phyloP scores from a whole-genome alignment of 2,329 filamentous ascomycete species.

The Celoporthe dispersa region DNA sequence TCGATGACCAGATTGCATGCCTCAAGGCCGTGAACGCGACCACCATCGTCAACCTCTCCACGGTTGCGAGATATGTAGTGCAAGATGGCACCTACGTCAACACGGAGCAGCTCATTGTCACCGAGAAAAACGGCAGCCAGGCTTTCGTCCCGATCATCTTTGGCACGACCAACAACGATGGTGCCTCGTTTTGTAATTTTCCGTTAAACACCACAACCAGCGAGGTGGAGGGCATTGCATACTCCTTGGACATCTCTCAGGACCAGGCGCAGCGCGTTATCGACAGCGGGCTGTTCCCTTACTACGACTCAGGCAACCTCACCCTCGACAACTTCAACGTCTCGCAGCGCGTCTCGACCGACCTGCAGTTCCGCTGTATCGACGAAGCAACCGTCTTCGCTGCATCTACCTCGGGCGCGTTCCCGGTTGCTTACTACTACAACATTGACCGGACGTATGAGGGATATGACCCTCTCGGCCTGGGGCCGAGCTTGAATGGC shows the following conservation, averaged over 20 bases:
- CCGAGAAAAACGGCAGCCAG: conserved; percentile 46
- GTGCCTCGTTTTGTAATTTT: conserved; percentile 54
- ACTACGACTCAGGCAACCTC: conserved; percentile 52
- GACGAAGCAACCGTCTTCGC: conserved; percentile 60
- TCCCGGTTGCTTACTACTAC: conserved; percentile 28
- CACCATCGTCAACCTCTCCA: conserved; percentile 42
- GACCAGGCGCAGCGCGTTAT: conserved; percentile 47
- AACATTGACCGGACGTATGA: conserved; percentile 23
- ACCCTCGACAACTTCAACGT: conserved; percentile 61
- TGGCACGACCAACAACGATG: conserved; percentile 53
- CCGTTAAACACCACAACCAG: conserved; percentile 47
- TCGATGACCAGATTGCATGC: conserved; percentile 51
- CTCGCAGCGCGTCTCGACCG: conserved; percentile 55
- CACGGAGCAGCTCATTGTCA: conserved; percentile 50
- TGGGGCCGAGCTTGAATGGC: conserved; percentile 19
- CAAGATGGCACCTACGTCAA: conserved; percentile 58
- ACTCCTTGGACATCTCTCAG: conserved; percentile 50
- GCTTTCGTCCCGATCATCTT: conserved; percentile 58
- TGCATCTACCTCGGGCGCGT: conserved; percentile 32
- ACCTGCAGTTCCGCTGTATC: conserved; percentile 58
- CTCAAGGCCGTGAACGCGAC: conserved; percentile 47
- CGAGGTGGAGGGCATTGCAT: conserved; percentile 47
- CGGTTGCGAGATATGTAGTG: conserved; percentile 55
- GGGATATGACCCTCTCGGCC: conserved; percentile 22
- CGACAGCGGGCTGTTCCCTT: conserved; percentile 52